Evolutionary conservation across 768 basidiomycete genomes (phyloP), one percentile per base, ranked within the genome.

Genomic region (Lyophyllum decastes): DNA sequence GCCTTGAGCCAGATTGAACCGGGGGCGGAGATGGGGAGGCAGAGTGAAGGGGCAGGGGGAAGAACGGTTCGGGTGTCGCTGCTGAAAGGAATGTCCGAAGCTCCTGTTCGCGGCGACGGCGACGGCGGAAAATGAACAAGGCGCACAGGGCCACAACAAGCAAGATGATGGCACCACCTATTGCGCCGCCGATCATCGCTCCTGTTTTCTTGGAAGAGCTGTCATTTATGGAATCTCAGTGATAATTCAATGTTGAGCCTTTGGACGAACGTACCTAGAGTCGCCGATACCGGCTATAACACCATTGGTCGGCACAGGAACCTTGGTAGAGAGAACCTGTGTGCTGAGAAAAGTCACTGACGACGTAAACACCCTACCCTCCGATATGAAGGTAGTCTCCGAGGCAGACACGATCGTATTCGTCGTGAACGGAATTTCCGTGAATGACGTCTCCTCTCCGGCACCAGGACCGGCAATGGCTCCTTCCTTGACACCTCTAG

Each of bases 171-270:
- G 61, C 61, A 49, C 54, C 66, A 34, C 62, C 60, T 19, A 64
- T 52, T 26, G 34, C 22, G n/a, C 64, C 66, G 8, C 64, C 66
- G 7, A 62, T 49, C n/a, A 64, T 24, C 14, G 64, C 62, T 21
- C 34, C 47, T 26, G 24, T 55, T 11, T 55, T 60, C 12, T 50
- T 58, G 4, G 65, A 61, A 16, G 54, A 49, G 40, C 35, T 9
- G 40, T 41, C 51, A 24, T 47, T 14, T 9, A 7, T 2, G 9
- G 4, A 45, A 7, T n/a, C 22, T 43, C 24, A 47, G 33, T 34
- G 19, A 25, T 56, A 16, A 54, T 17, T 30, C 35, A 21, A 25
- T 22, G 10, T 12, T n/a, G 5, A 19, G 19, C 19, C 21, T 25
- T n/a, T 19, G 11, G 2, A 9, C n/a, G 21, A 19, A 48, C 55